Percentiles rank a stretch among this genome's conserved stretches.
These are phyloP conservation scores for Candida gigantensis DNA, from an alignment of 1,139 yeast species.

Conservation along the genomic window DNA sequence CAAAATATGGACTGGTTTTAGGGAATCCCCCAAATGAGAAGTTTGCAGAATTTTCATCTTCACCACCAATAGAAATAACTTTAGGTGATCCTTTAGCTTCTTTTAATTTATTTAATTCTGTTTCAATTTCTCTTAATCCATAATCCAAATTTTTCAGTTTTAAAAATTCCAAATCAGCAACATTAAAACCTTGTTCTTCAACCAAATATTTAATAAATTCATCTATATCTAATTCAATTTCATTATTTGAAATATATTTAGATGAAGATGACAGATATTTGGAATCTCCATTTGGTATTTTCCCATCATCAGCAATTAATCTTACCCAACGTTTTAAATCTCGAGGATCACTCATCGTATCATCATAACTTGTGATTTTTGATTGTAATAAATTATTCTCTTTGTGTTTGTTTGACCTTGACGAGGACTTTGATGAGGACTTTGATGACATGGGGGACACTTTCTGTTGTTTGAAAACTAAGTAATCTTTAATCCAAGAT, in stretches of 20 bases:
- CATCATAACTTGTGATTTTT: slow-evolving; percentile 24
- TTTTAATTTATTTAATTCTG: slow-evolving; percentile 34
- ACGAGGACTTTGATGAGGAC: not conserved
- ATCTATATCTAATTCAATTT: slow-evolving; percentile 25
- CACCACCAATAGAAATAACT: slow-evolving; percentile 39
- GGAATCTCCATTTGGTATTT: not conserved
- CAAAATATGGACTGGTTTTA: slow-evolving; percentile 8
- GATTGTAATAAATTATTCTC: slow-evolving; percentile 15
- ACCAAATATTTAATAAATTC: slow-evolving; percentile 32
- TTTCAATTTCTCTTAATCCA: slow-evolving; percentile 41
- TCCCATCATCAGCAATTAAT: slow-evolving; percentile 20
- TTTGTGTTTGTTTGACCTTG: not conserved
- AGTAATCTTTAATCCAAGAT: slow-evolving; percentile 22
- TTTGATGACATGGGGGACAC: not conserved
- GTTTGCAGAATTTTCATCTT: slow-evolving; percentile 14
- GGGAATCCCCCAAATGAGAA: not conserved
- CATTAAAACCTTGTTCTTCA: slow-evolving; percentile 31
- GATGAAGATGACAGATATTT: slow-evolving; percentile 3
- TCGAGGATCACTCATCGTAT: slow-evolving; percentile 23
- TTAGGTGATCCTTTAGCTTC: slow-evolving; percentile 16
- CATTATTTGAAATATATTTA: slow-evolving; percentile 10
- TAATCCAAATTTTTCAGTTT: slow-evolving; percentile 27
- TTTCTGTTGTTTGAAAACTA: slow-evolving; percentile 14
- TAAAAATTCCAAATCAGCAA: slow-evolving; percentile 31
- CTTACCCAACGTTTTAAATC: slow-evolving; percentile 30